Base-by-base conservation (phyloP, 2,329 filamentous ascomycete genomes). In the Sporothrix globosa region DNA sequence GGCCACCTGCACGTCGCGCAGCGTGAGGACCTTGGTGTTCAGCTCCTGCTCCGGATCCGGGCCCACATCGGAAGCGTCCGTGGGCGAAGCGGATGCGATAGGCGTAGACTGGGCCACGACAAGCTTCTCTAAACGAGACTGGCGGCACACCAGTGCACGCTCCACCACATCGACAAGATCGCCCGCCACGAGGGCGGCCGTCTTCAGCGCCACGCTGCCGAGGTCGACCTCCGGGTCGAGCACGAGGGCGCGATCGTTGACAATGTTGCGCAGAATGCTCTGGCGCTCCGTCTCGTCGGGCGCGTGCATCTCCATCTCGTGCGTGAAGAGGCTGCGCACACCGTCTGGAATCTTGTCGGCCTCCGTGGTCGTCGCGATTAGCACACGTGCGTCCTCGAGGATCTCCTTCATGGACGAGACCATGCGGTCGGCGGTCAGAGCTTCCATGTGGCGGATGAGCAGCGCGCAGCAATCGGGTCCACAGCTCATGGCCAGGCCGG, bases 91-190 rank as follows among this genome's bases (percentile, higher is more conserved):
- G 13, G 58, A 4, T 14, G 65, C 24, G 19, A 30, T 4, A 7
- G 50, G 56, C 4, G 60, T 46, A 7, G 70, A 41, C 17, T 69
- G 68, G 44, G 58, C 52, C 1, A 39, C 58, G n/a, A 92, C 91
- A 10, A 98, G 83, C 24, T 85, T 82, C 78, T 97, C 91, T 1
- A 99, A 84, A 3, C 96, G 91, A 52, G 88, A 85, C 56, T 87
- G 87, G 73, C 92, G 89, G 7, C 93, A 93, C 13, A 95, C 89
- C 0, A 92, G 83, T 1, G 96, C 96, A 61, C 96, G 88, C 76
- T 97, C 94, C 44, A 97, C 92, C 0, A 99, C 95, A 77, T 99
- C 96, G 1, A 97, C 91, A 11, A 99, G 82, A 77, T 99, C 95
- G 17, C 94, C 96, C 24, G 96, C 96, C 3, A 99, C 96, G 9